Evolutionary conservation across 2,329 filamentous ascomycete species (phyloP).

Genomic region (Albifimbria verrucaria): DNA sequence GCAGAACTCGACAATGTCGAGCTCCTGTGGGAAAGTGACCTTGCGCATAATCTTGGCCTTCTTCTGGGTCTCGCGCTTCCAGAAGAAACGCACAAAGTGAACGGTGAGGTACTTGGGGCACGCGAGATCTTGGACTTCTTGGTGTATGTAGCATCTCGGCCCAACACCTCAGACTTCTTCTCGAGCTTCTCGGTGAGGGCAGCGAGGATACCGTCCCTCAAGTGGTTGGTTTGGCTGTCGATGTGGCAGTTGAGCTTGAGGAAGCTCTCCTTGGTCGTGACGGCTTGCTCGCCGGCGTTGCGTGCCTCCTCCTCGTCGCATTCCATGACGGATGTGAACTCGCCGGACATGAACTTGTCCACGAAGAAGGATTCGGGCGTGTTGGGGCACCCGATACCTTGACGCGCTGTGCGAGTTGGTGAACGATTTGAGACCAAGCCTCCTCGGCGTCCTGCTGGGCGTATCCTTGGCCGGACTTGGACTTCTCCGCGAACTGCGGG

Average conservation of each 20-base stretch:
- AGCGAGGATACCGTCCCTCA: conserved; percentile 81
- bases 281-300: conserved; percentile 68
- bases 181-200: conserved; percentile 86
- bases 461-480: conserved; percentile 77
- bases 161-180: conserved; percentile 78
- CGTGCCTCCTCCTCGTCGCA: conserved; percentile 80
- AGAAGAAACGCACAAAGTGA: conserved; percentile 97
- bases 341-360: conserved; percentile 85
- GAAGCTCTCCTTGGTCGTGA: conserved; percentile 70
- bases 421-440: conserved; percentile 93
- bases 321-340: conserved; percentile 72
- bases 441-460: conserved; percentile 99
- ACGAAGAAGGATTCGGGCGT: conserved; percentile 66
- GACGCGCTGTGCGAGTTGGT: conserved; percentile 71
- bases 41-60: conserved; percentile 99
- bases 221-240: conserved; percentile 78
- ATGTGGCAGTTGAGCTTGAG: conserved; percentile 97
- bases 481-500: conserved; percentile 89
- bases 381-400: no score
- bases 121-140: conserved; percentile 88
- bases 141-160: conserved; percentile 78
- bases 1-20: conserved; percentile 93
- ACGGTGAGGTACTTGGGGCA: conserved; percentile 94
- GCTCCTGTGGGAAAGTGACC: conserved; percentile 89
- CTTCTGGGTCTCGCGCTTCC: conserved; percentile 92